These are phyloP conservation scores for Cladorrhinum sp. DNA, from an alignment of 2,329 filamentous ascomycete species.

Conservation along the genomic window DNA sequence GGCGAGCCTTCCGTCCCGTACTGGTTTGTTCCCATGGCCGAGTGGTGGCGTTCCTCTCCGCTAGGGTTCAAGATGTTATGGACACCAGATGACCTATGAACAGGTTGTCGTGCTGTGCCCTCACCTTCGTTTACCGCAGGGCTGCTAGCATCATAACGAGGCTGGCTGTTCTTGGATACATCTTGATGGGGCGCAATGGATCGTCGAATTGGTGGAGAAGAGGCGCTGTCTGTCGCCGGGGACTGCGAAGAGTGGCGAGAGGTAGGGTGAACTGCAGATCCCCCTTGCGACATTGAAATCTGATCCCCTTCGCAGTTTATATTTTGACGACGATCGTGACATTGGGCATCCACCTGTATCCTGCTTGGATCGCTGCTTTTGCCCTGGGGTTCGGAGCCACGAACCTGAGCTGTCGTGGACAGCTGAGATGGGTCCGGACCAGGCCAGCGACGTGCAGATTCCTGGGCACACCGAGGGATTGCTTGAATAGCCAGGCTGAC, in stretches of 20 bases:
- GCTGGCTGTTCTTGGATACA: constrained; percentile 28
- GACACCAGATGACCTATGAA: constrained; percentile 39
- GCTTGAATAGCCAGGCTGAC: constrained; percentile 28
- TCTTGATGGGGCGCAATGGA: constrained; percentile 30
- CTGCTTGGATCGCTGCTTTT: constrained; percentile 15
- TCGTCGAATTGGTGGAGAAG: constrained; percentile 32
- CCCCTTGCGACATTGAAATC: constrained; percentile 64
- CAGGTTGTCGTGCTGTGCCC: constrained; percentile 28
- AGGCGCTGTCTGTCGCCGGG: constrained; percentile 36
- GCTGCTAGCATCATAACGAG: constrained; percentile 30
- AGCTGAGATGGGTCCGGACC: constrained; percentile 19
- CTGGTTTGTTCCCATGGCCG: constrained; percentile 24
- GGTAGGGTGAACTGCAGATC: constrained; percentile 53
- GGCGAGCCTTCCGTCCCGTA: constrained; percentile 28
- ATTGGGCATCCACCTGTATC: constrained; percentile 41
- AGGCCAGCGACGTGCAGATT: constrained; percentile 24
- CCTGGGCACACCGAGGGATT: constrained; percentile 19
- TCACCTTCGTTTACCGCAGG: constrained; percentile 32
- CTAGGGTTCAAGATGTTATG: constrained; percentile 45
- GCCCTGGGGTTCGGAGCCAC: constrained; percentile 17
- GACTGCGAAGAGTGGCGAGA: constrained; percentile 49
- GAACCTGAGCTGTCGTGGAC: constrained; percentile 13
- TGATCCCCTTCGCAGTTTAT: constrained; percentile 54
- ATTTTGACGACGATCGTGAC: constrained; percentile 51
- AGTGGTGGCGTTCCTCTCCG: constrained; percentile 23